Evolutionary conservation across 176 grass and related monocot genomes (phyloP).

Genomic region (Lolium rigidum): DNA sequence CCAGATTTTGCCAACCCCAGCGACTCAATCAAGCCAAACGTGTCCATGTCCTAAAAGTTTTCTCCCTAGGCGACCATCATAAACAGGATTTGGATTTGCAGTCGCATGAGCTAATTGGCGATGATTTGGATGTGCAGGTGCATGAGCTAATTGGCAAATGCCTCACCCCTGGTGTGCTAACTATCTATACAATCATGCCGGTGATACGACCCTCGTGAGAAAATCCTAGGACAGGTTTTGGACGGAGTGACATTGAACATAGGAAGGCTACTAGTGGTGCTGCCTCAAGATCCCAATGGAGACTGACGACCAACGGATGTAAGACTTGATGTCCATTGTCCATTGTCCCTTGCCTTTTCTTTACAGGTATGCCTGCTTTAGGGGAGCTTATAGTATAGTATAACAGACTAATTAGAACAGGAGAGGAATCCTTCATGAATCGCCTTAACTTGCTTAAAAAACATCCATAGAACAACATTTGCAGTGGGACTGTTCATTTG

Average conservation of each 20-base stretch:
- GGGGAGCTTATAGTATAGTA: no score
- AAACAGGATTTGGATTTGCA: no score
- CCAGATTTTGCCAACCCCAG: no score
- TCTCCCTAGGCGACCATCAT: no score
- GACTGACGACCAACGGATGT: not conserved
- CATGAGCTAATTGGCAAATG: not conserved
- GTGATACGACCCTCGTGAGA: not conserved
- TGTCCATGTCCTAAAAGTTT: no score
- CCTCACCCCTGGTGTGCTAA: not conserved
- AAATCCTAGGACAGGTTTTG: not conserved
- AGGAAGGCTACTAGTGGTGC: not conserved
- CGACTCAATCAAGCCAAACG: no score
- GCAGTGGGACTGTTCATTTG: not conserved
- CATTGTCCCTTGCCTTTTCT: no score
- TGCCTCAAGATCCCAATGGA: not conserved
- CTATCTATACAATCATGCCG: not conserved
- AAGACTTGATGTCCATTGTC: not conserved
- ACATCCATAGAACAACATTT: not conserved
- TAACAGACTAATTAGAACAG: no score
- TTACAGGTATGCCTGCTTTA: no score
- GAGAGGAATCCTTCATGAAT: no score
- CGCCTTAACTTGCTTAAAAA: no score
- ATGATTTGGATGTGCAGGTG: not conserved
- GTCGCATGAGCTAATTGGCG: no score
- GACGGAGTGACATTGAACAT: not conserved